Evolutionary conservation across 2,329 filamentous ascomycete species (phyloP), one percentile per base, ranked within the genome.

Genomic region (Juglanconis sp.): DNA sequence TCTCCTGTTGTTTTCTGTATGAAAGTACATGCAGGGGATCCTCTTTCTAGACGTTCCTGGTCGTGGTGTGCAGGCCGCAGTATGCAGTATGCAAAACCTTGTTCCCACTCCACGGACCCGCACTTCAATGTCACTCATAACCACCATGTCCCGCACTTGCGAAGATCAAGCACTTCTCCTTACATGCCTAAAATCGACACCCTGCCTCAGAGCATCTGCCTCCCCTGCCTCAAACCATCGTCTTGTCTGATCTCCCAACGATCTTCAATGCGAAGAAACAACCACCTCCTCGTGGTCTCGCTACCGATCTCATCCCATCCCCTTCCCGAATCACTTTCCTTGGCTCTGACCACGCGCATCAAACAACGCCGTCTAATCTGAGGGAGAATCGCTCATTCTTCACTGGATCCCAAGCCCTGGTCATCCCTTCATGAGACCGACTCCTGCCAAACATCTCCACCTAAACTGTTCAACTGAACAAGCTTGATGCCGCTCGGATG

Each of bases 401-500:
- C 36, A 32, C 51, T 40, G 50, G 34, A 30, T 3, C 38, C 30
- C 50, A 51, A 48, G 31, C n/a, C 53, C 44, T 51, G 44, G 38
- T 40, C 49, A 55, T 46, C n/a, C 53, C 50, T 49, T 59, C 53
- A 57, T 52, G 56, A 57, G 31, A 57, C 53, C 8, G 46, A 10
- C 57, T 56, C 30, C 53, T 52, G 52, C 49, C 51, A 3, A 53
- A 44, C 38, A 51, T 52, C 50, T 40, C 56, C 51, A 65, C 63
- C 58, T 64, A 52, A 51, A 42, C 17, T 13, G 9, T n/a, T 53
- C 42, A 47, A 46, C 50, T 35, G 67, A 71, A 68, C 71, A 69
- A 71, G 64, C 67, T 73, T 68, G 68, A 79, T 80, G 76, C 73
- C 77, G 80, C 75, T 76, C 80, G 78, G 73, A 83, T 85, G 81